Evolutionary conservation across 164 flowering plant genomes (phyloP), one percentile per base, ranked within the genome.

Genomic region (Aristolochia californica): DNA sequence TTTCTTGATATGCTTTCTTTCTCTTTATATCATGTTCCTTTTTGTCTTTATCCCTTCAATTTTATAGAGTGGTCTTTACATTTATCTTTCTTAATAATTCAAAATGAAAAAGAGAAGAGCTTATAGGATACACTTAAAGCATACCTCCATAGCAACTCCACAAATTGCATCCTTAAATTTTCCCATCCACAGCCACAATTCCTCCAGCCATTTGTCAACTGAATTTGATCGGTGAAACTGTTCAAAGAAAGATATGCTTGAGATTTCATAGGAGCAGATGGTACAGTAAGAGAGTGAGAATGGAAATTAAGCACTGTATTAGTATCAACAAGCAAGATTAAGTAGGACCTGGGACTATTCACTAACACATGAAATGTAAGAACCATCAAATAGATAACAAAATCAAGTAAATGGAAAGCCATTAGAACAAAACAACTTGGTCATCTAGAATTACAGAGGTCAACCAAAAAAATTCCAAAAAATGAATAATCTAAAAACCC

Each of bases 161-260:
- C 60, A 64, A 45, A 85, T 75, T 56, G 76, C 77, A 72, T 90
- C 97, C 72, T 78, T 89, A 52, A 94, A 81, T 75, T 74, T 90
- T 43, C 71, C 21, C 91, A 90, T 80, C 86, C 84, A 79, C 24
- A 44, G 66, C 99, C 99, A 94, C 38, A 80, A 75, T 44, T 87
- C 95, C 65, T 83, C 87, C 57, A 78, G 78, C 91, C 91, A 94
- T 64, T 81, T 80, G 63, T 85, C 97, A 62, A 87, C 79, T 72
- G 71, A 77, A 68, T 84, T 88, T 70, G 70, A 78, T 58, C 70
- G 81, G 28, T 66, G 80, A 69, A 81, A 87, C 97, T 94, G 71
- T 14, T 68, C 52, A 24, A 60, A 13, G 26, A 17, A 30, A 60
- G 13, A 17, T 27, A 23, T 22, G 22, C 17, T 9, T 48, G 22